Evolutionary conservation across 805 yeast species (phyloP).

Genomic region (Ogataea degrootiae): DNA sequence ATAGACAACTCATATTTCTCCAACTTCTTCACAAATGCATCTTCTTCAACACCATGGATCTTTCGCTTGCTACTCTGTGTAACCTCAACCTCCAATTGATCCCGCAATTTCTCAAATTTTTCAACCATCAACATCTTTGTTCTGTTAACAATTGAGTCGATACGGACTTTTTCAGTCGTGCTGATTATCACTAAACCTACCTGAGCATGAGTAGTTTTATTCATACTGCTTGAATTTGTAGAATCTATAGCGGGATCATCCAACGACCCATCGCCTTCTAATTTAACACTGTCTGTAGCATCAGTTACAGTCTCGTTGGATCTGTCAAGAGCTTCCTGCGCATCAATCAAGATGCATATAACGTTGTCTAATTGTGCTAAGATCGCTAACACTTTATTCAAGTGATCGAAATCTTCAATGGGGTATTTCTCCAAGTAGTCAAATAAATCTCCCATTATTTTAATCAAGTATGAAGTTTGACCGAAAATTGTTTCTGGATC

Average conservation of each 20-base stretch:
- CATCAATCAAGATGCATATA: constrained; percentile 28
- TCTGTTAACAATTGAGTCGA: constrained; percentile 28
- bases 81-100: constrained; percentile 2
- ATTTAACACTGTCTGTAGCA: constrained; percentile 4
- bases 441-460: constrained; percentile 60
- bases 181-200: constrained; percentile 14
- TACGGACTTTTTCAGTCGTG: constrained; percentile 31
- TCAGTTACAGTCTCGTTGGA: constrained; percentile 5
- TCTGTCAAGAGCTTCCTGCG: constrained; percentile 25
- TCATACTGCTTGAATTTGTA: background rate
- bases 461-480: constrained; percentile 57
- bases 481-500: constrained; percentile 37
- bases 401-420: constrained; percentile 18
- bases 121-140: constrained; percentile 25
- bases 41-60: constrained; percentile 3
- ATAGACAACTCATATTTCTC: constrained; percentile 21
- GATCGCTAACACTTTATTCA: constrained; percentile 20
- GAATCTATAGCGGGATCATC: background rate
- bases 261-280: constrained; percentile 6
- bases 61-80: constrained; percentile 6
- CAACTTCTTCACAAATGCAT: constrained; percentile 4
- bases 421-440: constrained; percentile 49
- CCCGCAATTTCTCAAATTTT: constrained; percentile 27
- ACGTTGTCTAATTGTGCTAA: constrained; percentile 24
- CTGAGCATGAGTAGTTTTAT: background rate